Evolutionary conservation across 2,329 filamentous ascomycete genomes (phyloP), one percentile per base, ranked within the genome.

Genomic region (Neospermospora avenae): DNA sequence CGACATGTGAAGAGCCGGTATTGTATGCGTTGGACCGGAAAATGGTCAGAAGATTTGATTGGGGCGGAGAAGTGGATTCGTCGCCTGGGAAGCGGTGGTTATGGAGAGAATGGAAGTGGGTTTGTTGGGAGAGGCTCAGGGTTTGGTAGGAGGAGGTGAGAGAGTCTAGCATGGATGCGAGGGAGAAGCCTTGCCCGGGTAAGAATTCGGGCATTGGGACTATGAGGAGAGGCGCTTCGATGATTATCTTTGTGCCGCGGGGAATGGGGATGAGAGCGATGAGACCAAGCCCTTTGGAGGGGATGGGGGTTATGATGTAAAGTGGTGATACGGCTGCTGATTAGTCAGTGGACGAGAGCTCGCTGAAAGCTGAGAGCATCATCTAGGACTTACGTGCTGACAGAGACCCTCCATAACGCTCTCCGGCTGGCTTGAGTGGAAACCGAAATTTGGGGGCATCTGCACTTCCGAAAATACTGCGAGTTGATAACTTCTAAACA

Each of bases 211-310:
- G 69, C 20, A 69, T 67, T 28, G 66, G 58, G 44, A 57, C 28
- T 35, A 34, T 49, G 59, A 79, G 68, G 2, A 78, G 71, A 0
- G 77, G 73, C 1, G 61, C 28, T 53, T 79, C 77, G 25, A 68
- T 68, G 13, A 79, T 69, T 55, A 79, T 74, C 31, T 72, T 72
- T 1, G 74, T 75, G 13, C 77, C 75, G 22, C 65, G 68, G 34
- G 69, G 57, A 45, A 80, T 74, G 20, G 52, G n/a, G 8, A 63
- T 59, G 3, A 68, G 63, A 0, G 77, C 77, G 59, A 78, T 72
- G 55, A 75, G 72, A 51, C 77, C 77, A 31, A 76, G 72, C 20
- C 77, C 77, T 64, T 77, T 78, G 39, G 70, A 69, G 0, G 72
- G 68, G 4, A 74, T 67, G 4, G 64, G 62, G 24, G 65, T 68